These are phyloP conservation scores for Aspergillus latus DNA, from an alignment of 2,329 filamentous ascomycete species.

Conservation along the genomic window DNA sequence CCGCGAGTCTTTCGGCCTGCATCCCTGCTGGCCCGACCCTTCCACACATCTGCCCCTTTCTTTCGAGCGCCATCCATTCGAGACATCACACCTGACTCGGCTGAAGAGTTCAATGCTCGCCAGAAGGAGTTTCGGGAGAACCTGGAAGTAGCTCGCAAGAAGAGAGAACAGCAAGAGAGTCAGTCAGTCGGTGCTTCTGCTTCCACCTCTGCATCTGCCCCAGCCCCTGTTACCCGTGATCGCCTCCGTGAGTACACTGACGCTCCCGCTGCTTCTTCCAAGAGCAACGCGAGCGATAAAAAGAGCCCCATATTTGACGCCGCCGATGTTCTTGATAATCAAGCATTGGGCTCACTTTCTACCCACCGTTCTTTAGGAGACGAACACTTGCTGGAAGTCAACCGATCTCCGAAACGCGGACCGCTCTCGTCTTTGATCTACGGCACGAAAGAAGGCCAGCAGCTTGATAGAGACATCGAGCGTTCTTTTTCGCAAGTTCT, in stretches of 20 bases:
- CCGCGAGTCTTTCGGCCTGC: conserved; percentile 52
- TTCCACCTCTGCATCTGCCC: conserved; percentile 45
- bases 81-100: conserved; percentile 74
- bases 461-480: conserved; percentile 94
- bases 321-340: conserved; percentile 41
- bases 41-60: conserved; percentile 55
- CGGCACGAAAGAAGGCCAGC: conserved; percentile 90
- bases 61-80: conserved; percentile 71
- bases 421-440: conserved; percentile 88
- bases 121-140: conserved; percentile 86
- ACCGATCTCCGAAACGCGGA: conserved; percentile 64
- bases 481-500: conserved; percentile 93
- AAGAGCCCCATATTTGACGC: conserved; percentile 39
- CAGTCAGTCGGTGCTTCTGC: conserved; percentile 55
- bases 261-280: conserved; percentile 46
- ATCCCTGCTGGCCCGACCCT: conserved; percentile 55
- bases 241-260: conserved; percentile 38
- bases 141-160: conserved; percentile 71
- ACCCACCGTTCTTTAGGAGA: conserved; percentile 53
- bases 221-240: conserved; percentile 33
- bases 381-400: conserved; percentile 60
- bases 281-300: conserved; percentile 47
- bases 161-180: conserved; percentile 82
- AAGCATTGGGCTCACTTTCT: conserved; percentile 62
- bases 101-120: conserved; percentile 74